Base-by-base conservation (phyloP, 495 filamentous ascomycete genomes). In the Talaromyces wortmannii region DNA sequence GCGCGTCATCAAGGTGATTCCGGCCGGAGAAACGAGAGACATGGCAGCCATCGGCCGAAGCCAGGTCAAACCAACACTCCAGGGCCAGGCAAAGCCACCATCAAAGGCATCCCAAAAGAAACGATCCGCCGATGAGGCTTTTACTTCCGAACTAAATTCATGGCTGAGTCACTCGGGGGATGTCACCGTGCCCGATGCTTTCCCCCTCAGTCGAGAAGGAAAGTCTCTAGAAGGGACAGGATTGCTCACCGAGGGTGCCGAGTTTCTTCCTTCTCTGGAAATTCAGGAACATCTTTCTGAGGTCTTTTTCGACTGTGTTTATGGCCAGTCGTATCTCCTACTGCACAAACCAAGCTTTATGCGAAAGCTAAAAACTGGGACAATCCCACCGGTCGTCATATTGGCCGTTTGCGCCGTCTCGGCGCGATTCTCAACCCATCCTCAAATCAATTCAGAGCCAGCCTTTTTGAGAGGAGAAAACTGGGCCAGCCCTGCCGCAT, bases 291-390 rank as follows among this genome's bases (percentile, higher is more conserved):
- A 98, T 68, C 77, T 98, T 5, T 85, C 92, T 12, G 92, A 97
- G 67, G 86, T 96, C 0, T 98, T 92, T 68, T 98, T 98, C 62
- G 92, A 97, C 62, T 95, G 87, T 61, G 77, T 98, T 4, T 98
- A 98, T 66, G 94, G 94, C 17, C 94, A 98, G 65, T 86, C 90
- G 5, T 98, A 97, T 65, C 88, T 91, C 56, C 72, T 98, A n/a
- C 81, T 98, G 31, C 94, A 98, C 67, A 97, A 96, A 64, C 92
- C 92, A 16, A 97, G 91, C 61, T 98, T 90, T 66, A 95, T 97
- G 85, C 80, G 92, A 54, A 87, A 88, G 59, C 74, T 95, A 56
- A 83, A 80, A 55, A 75, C 80, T 50, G 83, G 85, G 23, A 81
- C 73, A 0, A 73, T 88, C 16, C 92, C 94, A 11, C 94, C 94